Base-by-base conservation (phyloP, 306 rosid species). In the Vachellia collinsii region DNA sequence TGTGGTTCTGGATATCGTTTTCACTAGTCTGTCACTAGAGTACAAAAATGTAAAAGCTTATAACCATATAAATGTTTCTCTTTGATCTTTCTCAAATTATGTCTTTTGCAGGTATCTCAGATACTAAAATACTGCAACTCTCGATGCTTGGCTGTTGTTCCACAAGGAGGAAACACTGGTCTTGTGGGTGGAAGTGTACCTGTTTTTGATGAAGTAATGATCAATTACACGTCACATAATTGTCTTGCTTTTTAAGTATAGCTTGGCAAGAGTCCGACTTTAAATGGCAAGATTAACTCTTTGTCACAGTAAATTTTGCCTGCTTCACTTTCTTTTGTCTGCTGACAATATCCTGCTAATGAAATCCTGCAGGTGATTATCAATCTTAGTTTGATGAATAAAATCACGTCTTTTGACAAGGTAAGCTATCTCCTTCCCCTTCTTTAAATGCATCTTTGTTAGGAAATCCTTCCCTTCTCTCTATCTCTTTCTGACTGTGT, bases 171-270 rank as follows among this genome's bases (percentile, higher is more conserved):
- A 86, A 94, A 94, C 85, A 93, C 99, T 56, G 97, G 99, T 74
- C 97, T 94, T 87, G 99, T 95, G 8, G 99, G 99, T 3, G 99
- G 99, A 88, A 93, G 99, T 62, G 93, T 95, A 70, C 99, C 99
- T 80, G 96, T 95, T 66, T 95, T 88, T 90, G 99, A 95, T 82
- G 99, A 95, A 86, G 99, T 95, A 91, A 88, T 85, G 42, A 76
- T 59, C 70, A 36, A 51, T 67, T 77, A 12, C 72, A 11, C 48
- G 51, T 75, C 7, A 29, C 48, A 63, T 76, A 72, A 42, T 80
- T 82, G 43, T 80, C 66, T 70, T 44, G 53, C 47, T 3, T 76
- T 19, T 19, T 70, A 29, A 72, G 34, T 72, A 47, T 65, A 36
- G 72, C 43, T n/a, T 42, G 74, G 75, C 44, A 48, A 75, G 59